These are phyloP conservation scores for Pichia eremophila DNA, from an alignment of 805 yeast species.

Conservation along the genomic window DNA sequence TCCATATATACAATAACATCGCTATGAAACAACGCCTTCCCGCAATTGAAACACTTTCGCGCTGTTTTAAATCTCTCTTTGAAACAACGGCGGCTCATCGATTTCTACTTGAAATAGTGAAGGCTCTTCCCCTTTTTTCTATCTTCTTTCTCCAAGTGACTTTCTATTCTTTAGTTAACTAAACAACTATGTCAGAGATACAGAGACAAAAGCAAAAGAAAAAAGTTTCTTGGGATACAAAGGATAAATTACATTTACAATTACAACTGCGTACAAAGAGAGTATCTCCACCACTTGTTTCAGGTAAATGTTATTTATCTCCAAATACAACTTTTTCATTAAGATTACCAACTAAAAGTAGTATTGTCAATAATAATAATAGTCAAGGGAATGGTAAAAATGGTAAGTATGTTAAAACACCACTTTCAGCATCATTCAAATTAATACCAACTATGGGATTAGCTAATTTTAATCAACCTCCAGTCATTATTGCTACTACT, in stretches of 20 bases:
- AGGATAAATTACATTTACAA: constrained; percentile 1
- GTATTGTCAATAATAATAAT: not conserved
- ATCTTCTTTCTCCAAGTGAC: not conserved
- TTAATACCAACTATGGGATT: not conserved
- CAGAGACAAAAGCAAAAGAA: not conserved
- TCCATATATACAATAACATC: too few species aligned
- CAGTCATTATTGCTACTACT: not conserved
- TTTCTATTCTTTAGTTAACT: not conserved
- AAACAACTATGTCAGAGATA: not conserved
- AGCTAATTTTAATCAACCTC: not conserved
- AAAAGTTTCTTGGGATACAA: constrained; percentile 3
- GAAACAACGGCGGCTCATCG: too few species aligned
- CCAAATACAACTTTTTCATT: not conserved
- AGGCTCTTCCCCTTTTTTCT: not conserved
- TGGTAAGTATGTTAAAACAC: not conserved
- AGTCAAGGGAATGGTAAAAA: not conserved
- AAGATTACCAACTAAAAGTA: not conserved
- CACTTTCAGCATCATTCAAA: not conserved
- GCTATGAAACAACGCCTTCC: too few species aligned
- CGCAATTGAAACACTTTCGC: too few species aligned
- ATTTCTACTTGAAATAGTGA: too few species aligned
- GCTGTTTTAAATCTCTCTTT: too few species aligned
- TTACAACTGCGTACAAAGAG: not conserved
- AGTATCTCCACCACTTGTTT: not conserved
- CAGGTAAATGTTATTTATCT: not conserved